Conservation (phyloP, 192 early-diverging fungal genomes). For the Backusella liffmaniae region DNA sequence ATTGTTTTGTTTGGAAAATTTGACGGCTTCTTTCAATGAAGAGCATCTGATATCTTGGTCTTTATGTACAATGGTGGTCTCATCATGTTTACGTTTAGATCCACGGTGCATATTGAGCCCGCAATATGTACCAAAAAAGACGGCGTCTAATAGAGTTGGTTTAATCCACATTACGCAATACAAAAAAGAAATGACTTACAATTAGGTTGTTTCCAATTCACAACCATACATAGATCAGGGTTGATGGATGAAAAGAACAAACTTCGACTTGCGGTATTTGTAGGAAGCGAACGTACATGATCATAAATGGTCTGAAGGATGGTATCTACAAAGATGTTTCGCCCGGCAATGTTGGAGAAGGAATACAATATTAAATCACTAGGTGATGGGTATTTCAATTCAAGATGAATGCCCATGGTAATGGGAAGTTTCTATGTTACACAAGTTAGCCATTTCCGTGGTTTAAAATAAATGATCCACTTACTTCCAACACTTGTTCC, state of each 20-base stretch:
- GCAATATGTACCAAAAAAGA: slow-evolving; percentile 90
- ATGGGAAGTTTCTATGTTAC: slow-evolving; percentile 56
- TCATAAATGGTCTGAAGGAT: slow-evolving; percentile 88
- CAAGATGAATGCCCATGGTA: slow-evolving; percentile 79
- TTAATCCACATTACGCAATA: too few relatives aligned
- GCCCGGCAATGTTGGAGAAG: slow-evolving; percentile 60
- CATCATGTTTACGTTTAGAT: slow-evolving; percentile 27
- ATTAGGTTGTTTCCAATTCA: slow-evolving; percentile 99
- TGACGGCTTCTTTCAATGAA: slow-evolving; percentile 92
- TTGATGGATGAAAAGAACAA: slow-evolving; percentile 91
- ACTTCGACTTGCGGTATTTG: slow-evolving; percentile 23
- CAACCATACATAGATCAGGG: slow-evolving; percentile 83
- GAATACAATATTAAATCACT: slow-evolving; percentile 51
- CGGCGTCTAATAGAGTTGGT: slow-evolving; percentile 53
- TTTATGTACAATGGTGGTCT: slow-evolving; percentile 21
- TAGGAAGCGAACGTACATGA: slow-evolving; percentile 44
- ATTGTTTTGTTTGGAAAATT: slow-evolving; percentile 90
- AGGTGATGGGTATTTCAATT: slow-evolving; percentile 85
- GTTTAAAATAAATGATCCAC: too few relatives aligned
- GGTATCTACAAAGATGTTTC: slow-evolving; percentile 86
- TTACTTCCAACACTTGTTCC: slow-evolving; percentile 77
- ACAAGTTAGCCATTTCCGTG: too few relatives aligned
- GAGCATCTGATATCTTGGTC: slow-evolving; percentile 40
- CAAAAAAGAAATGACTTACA: slow-evolving; percentile 52
- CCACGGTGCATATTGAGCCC: slow-evolving; percentile 58